Base-by-base conservation (phyloP, 2,329 filamentous ascomycete species). In the Lecanosticta acicola region DNA sequence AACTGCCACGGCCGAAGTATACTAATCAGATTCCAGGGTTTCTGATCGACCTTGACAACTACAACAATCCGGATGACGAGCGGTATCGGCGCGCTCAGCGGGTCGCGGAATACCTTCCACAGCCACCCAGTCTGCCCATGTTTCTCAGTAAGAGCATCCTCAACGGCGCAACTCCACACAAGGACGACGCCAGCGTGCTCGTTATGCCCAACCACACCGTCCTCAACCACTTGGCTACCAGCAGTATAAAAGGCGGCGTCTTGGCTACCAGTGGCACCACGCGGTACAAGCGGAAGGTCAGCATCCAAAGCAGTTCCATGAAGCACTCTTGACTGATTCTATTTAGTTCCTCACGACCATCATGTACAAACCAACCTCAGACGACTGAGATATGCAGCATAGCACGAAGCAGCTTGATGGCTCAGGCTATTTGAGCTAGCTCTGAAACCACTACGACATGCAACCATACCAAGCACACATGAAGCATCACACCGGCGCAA, bases 201-300 rank as follows among this genome's bases (percentile, higher is more conserved):
- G 93, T 88, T 57, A 91, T 96, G 78, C 93, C 93, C 11, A 98
- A 97, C 61, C 91, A 98, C 63, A 96, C 93, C 0, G 88, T 97
- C 24, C 72, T 98, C 53, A 98, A 98, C 58, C 93, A 98, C 67
- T 73, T 98, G 57, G 91, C 91, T 39, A 98, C 93, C 2, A 97
- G 91, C 68, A 96, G 90, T 67, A 98, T 98, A 68, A 96, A 95
- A 73, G 89, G 95, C 57, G 90, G 91, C 53, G 87, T 97, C 19
- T 75, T 98, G 54, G 93, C 93, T 26, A 94, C 94, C 4, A 96
- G 90, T 61, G 91, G 88, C 11, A 98, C 93, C 3, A 98, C 93
- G n/a, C 79, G 93, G 66, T 98, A 97, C 68, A 94, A 89, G 72
- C 84, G 87, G 69, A 98, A 98, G 81, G 87, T 87, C 62, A 19